Evolutionary conservation across 192 early-diverging fungal species (phyloP).

Genomic region (Backusella parvicylindrica): DNA sequence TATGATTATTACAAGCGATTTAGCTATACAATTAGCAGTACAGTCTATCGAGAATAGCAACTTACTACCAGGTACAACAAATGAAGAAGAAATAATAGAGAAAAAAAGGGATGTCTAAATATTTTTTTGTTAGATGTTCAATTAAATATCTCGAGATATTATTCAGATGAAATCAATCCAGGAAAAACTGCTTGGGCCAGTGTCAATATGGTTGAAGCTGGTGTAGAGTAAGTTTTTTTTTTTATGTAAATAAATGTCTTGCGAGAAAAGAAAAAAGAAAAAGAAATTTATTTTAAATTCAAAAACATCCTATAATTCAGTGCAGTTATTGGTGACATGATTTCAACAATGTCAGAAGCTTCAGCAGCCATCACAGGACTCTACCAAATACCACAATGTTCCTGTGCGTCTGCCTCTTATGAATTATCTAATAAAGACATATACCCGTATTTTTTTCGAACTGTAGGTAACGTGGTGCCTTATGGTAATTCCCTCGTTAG

Average conservation of each 20-base stretch:
- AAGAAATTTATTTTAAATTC: neutral
- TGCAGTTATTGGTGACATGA: slow-evolving; percentile 33
- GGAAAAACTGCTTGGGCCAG: slow-evolving; percentile 20
- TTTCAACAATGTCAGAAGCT: slow-evolving; percentile 6
- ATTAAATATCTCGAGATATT: slow-evolving; percentile 9
- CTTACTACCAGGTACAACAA: slow-evolving; percentile 16
- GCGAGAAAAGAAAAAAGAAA: neutral
- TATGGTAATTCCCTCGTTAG: slow-evolving; percentile 13
- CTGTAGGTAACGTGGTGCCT: neutral
- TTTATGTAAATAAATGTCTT: neutral
- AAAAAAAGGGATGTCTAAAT: neutral
- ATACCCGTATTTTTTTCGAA: slow-evolving; percentile 34
- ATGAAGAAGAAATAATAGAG: neutral
- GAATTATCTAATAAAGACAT: slow-evolving; percentile 17
- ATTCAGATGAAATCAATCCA: slow-evolving; percentile 14
- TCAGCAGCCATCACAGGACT: slow-evolving; percentile 22
- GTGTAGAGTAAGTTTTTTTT: slow-evolving; percentile 8
- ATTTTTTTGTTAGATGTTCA: slow-evolving; percentile 14
- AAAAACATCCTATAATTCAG: neutral
- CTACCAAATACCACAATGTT: slow-evolving; percentile 28
- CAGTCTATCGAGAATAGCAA: neutral
- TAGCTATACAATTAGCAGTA: slow-evolving; percentile 7
- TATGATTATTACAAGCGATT: slow-evolving; percentile 25
- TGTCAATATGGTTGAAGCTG: slow-evolving; percentile 8
- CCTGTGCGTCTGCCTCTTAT: neutral